Evolutionary conservation across 192 early-diverging fungal species (phyloP).

Genomic region (Entomortierella chlamydospora): DNA sequence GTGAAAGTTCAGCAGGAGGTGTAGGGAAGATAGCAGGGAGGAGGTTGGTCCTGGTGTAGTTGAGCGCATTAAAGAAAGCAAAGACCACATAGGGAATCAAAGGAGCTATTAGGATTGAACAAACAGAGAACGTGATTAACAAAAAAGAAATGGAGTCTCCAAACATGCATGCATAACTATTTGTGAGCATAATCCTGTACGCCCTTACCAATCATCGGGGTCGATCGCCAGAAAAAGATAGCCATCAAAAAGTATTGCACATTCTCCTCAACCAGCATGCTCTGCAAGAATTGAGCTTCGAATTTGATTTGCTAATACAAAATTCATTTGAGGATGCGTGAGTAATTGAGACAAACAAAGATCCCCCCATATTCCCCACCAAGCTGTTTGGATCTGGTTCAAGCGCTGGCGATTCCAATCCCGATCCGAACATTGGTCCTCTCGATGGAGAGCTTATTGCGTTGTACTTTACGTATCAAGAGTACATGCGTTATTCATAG

Average conservation of each 20-base stretch:
- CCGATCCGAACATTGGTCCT: too few species aligned
- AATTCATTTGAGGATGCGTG: background rate
- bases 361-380: too few species aligned
- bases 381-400: too few species aligned
- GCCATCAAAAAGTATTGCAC: constrained; percentile 79
- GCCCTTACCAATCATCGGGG: constrained; percentile 72
- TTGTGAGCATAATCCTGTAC: background rate
- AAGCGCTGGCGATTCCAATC: background rate
- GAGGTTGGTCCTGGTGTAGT: constrained; percentile 75
- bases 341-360: too few species aligned
- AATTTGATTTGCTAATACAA: constrained; percentile 60
- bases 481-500: too few species aligned
- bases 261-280: constrained; percentile 81
- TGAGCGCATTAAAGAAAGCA: constrained; percentile 80
- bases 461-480: too few species aligned
- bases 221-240: constrained; percentile 75
- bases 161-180: background rate
- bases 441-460: too few species aligned
- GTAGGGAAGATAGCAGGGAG: constrained; percentile 74
- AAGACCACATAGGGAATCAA: constrained; percentile 80
- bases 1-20: constrained; percentile 51
- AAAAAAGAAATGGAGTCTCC: background rate
- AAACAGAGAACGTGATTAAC: background rate
- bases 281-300: constrained; percentile 67
- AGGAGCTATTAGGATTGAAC: constrained; percentile 66